phyloP scores from a whole-genome alignment of 202 grass and related monocot genomes.

The Zizania palustris region DNA sequence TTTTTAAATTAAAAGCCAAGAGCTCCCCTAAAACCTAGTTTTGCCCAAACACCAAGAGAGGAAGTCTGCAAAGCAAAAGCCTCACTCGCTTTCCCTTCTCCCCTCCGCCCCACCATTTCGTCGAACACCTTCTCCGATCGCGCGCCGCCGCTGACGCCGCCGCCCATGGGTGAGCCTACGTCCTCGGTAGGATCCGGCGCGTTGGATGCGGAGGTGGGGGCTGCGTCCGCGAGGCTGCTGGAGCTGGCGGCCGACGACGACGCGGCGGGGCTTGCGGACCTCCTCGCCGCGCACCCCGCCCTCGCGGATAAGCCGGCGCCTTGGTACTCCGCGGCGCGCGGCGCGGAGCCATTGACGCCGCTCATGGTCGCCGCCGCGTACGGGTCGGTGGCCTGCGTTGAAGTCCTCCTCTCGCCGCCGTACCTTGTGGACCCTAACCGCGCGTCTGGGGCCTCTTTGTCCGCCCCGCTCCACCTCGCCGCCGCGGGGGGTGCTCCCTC shows the following conservation, averaged over 20 bases:
- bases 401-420: constrained; percentile 51
- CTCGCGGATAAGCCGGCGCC: constrained; percentile 53
- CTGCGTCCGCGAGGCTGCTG: constrained; percentile 42
- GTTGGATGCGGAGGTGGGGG: constrained; percentile 5
- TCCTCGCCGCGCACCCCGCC: constrained; percentile 46
- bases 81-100: constrained; percentile 21
- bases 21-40: constrained; percentile 38
- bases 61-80: not conserved
- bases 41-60: constrained; percentile 51
- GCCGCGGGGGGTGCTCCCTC: constrained; percentile 52
- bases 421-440: constrained; percentile 56
- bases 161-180: constrained; percentile 34
- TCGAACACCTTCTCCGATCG: constrained; percentile 53
- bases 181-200: not conserved
- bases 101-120: constrained; percentile 35
- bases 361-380: constrained; percentile 77
- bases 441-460: constrained; percentile 43
- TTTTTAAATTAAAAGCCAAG: not conserved
- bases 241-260: constrained; percentile 71
- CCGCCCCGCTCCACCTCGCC: constrained; percentile 63
- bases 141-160: constrained; percentile 7
- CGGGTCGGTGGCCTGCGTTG: constrained; percentile 52
- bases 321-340: constrained; percentile 65
- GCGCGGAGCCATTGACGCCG: constrained; percentile 59
- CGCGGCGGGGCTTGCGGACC: constrained; percentile 36